A percentile compares a stretch with the other conserved stretches of the same genome.
Evolutionary conservation across 2,329 filamentous ascomycete genomes (phyloP).

Genomic region (Stemphylium beticola): DNA sequence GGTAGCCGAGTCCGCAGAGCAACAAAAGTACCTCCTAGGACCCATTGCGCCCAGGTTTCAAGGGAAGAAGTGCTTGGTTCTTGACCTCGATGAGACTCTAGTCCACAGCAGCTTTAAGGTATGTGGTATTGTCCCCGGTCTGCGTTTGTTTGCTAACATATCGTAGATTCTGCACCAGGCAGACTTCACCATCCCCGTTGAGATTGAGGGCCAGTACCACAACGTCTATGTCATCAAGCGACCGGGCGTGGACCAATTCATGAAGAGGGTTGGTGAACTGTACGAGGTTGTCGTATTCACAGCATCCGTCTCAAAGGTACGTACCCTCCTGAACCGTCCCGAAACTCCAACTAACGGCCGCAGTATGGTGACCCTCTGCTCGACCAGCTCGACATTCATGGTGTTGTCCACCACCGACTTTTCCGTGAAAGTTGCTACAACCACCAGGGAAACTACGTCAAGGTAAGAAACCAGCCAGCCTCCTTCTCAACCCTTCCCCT

Average conservation of each 20-base stretch:
- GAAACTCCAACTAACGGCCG: constrained; percentile 18
- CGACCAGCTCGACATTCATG: constrained; percentile 96
- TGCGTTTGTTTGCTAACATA: constrained; percentile 17
- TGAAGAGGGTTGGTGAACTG: constrained; percentile 96
- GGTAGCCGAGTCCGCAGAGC: constrained; percentile 52
- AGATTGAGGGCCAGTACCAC: constrained; percentile 98
- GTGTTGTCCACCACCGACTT: constrained; percentile 91
- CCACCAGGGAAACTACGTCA: constrained; percentile 99
- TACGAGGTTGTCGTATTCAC: constrained; percentile 99
- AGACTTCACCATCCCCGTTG: constrained; percentile 97
- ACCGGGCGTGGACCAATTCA: constrained; percentile 97
- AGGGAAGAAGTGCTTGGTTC: constrained; percentile 90
- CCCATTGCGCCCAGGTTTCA: constrained; percentile 78
- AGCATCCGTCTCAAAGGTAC: constrained; percentile 94
- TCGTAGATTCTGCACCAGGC: constrained; percentile 93
- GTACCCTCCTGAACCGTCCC: constrained; percentile 3
- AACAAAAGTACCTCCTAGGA: constrained; percentile 77
- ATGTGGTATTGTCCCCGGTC: constrained; percentile 27
- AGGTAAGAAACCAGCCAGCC: constrained; percentile 55
- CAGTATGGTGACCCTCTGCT: constrained; percentile 95
- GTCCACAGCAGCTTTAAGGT: constrained; percentile 99
- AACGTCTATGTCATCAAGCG: constrained; percentile 99
- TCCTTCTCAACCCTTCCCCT: not conserved
- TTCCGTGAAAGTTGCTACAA: constrained; percentile 99
- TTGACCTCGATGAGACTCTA: constrained; percentile 94